A percentile compares a stretch with the other conserved stretches of the same genome.
These are phyloP conservation scores for Talaromyces nanjingensis DNA, from an alignment of 495 filamentous ascomycete genomes.

Conservation along the genomic window DNA sequence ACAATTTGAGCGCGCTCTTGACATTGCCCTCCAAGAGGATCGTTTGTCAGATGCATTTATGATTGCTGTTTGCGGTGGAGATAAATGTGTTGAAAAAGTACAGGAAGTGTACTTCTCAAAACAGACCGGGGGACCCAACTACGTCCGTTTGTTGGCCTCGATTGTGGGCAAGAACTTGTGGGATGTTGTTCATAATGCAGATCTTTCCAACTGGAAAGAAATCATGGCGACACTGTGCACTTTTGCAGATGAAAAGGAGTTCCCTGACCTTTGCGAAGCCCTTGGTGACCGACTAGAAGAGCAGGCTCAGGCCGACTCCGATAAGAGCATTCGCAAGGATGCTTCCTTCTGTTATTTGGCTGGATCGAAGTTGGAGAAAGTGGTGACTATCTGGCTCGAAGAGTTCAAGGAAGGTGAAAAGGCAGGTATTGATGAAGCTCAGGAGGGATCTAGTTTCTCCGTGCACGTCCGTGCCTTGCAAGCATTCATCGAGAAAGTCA, in stretches of 20 bases:
- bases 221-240: conserved; percentile 93
- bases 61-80: conserved; percentile 93
- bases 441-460: conserved; percentile 75
- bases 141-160: conserved; percentile 82
- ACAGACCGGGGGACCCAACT: conserved; percentile 77
- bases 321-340: conserved; percentile 63
- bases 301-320: conserved; percentile 38
- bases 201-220: conserved; percentile 91
- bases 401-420: conserved; percentile 80
- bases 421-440: conserved; percentile 56
- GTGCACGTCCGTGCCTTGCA: conserved; percentile 86
- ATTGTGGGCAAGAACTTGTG: conserved; percentile 95
- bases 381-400: conserved; percentile 85
- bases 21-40: conserved; percentile 79
- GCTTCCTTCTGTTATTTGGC: conserved; percentile 94
- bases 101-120: conserved; percentile 86
- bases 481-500: conserved; percentile 95
- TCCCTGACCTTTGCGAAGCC: conserved; percentile 92
- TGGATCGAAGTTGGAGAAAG: conserved; percentile 95
- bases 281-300: conserved; percentile 89
- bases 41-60: conserved; percentile 95
- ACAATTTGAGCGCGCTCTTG: conserved; percentile 82
- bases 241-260: conserved; percentile 83
- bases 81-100: conserved; percentile 88
- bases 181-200: conserved; percentile 96